A percentile compares a stretch with the other conserved stretches of the same genome.
phyloP scores from a whole-genome alignment of 371 early-diverging fungal species.

The Mortierella sp. region DNA sequence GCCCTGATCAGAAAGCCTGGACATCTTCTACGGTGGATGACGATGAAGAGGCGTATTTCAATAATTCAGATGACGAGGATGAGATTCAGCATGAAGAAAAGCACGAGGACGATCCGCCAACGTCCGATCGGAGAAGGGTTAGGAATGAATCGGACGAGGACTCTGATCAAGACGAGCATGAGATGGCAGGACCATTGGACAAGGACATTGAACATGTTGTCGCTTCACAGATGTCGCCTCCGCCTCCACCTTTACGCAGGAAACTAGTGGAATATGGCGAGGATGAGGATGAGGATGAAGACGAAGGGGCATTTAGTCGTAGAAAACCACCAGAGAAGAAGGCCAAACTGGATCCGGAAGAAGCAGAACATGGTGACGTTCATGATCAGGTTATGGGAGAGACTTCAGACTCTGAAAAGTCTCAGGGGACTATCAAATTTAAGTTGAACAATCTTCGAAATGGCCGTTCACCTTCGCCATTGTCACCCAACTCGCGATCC shows the following conservation, averaged over 20 bases:
- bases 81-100: constrained; percentile 46
- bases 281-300: constrained; percentile 47
- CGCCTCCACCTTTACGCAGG: constrained; percentile 27
- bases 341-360: constrained; percentile 25
- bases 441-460: constrained; percentile 42
- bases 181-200: neutral
- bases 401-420: constrained; percentile 12
- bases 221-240: constrained; percentile 29
- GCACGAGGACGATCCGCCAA: constrained; percentile 45
- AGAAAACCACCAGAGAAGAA: constrained; percentile 28
- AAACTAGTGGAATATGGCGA: constrained; percentile 48
- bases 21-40: constrained; percentile 69
- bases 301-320: constrained; percentile 29
- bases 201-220: constrained; percentile 20
- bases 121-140: constrained; percentile 43
- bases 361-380: neutral
- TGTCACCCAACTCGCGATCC: constrained; percentile 18
- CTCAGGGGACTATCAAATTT: constrained; percentile 36
- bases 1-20: constrained; percentile 64
- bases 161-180: constrained; percentile 8
- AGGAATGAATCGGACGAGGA: constrained; percentile 30
- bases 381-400: constrained; percentile 17
- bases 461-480: constrained; percentile 47
- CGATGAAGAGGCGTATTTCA: constrained; percentile 89
- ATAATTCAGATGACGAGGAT: constrained; percentile 74